Base-by-base conservation (phyloP, 1,284 basidiomycete species). In the Naganishia sp. region DNA sequence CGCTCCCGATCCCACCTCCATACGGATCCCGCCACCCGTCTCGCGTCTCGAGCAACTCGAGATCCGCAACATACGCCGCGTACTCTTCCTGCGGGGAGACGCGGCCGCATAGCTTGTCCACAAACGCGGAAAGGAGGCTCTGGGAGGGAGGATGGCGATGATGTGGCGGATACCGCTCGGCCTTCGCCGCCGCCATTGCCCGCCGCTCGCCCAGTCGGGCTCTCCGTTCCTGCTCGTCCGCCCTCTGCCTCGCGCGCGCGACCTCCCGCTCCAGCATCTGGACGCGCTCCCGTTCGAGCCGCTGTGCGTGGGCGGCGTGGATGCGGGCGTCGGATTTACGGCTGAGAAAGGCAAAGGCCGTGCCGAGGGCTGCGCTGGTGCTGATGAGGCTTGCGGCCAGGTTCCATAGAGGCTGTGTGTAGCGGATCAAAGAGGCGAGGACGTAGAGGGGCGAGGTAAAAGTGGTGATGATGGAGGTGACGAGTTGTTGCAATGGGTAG, bases 191-290 rank as follows among this genome's bases (percentile, higher is more conserved):
- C 7, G 28, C 28, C 1, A 39, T 7, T 7, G 13, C 13, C n/a
- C 18, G 25, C 28, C 6, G 23, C 50, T 6, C 6, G 36, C 28
- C 18, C 46, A 11, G n/a, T 36, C 50, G 36, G 4, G 36, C 36
- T 36, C 15, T 43, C 39, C 49, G 48, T 61, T 61, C 59, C 59
- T 52, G 59, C 46, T 61, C 59, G 39, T 61, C 48, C 11, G 59
- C 59, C 23, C 48, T 23, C 21, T n/a, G 13, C 36, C 50, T 46
- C 36, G 48, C 33, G 3, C 39, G 16, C 25, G 50, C 59, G 1
- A 61, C 36, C 33, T 50, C 59, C 48, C 48, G 39, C 36, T 61
- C 59, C 6, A 61, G 36, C 59, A 43, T 23, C 55, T 28, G 36
- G 0, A 61, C 59, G 13, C 48, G 48, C 48, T 28, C 33, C 7